These are phyloP conservation scores for Phlebopus sp. DNA, from an alignment of 1,284 basidiomycete genomes.

Conservation along the genomic window DNA sequence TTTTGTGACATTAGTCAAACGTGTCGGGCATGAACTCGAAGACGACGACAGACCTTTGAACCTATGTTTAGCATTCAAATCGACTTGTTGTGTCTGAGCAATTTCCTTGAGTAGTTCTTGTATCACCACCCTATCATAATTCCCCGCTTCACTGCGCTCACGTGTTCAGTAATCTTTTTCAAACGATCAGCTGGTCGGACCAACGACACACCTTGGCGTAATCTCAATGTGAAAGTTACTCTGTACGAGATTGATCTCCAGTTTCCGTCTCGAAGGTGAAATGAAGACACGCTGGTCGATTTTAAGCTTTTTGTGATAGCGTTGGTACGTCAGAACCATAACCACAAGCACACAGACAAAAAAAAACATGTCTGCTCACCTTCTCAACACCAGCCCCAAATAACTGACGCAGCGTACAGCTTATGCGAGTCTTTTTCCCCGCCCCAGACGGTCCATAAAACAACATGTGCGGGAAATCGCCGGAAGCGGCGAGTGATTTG, in stretches of 20 bases:
- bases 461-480: conserved; percentile 96
- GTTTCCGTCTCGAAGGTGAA: conserved; percentile 91
- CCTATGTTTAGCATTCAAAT: conserved; percentile 90
- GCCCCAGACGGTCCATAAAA: conserved; percentile 98
- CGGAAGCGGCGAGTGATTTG: conserved; percentile 77
- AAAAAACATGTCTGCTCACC: too few relatives aligned
- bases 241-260: conserved; percentile 97
- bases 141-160: conserved; percentile 83
- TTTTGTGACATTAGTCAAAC: not conserved
- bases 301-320: conserved; percentile 66
- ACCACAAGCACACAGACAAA: too few relatives aligned
- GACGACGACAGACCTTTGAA: conserved; percentile 83
- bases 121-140: conserved; percentile 93
- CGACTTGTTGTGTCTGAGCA: conserved; percentile 98
- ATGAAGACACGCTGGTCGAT: conserved; percentile 98
- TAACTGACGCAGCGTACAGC: conserved; percentile 83
- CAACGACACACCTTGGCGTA: conserved; percentile 81
- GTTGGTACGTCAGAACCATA: too few relatives aligned
- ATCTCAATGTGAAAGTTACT: conserved; percentile 98
- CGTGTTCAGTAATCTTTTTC: conserved; percentile 2
- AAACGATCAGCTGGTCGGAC: not conserved
- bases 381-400: conserved; percentile 95
- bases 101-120: conserved; percentile 99
- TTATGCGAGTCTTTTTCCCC: conserved; percentile 97
- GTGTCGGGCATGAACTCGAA: conserved; percentile 10